Percentiles rank a stretch among this genome's conserved stretches.
phyloP scores from a whole-genome alignment of 2,329 filamentous ascomycete genomes.

The Orbilia ellipsospora region DNA sequence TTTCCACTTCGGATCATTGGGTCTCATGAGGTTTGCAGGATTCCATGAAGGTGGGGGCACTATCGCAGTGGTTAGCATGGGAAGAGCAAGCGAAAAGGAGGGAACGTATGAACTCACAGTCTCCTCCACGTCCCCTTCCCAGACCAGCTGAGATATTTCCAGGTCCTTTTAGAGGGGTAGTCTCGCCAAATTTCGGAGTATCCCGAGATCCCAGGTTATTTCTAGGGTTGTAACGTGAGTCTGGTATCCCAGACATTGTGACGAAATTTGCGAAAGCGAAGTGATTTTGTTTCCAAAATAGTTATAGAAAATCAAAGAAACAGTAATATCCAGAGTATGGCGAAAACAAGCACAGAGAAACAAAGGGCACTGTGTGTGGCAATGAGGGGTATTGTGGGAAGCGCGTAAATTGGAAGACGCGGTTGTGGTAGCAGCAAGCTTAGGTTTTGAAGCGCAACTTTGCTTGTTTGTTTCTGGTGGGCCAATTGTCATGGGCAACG shows the following conservation, averaged over 20 bases:
- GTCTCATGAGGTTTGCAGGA: constrained; percentile 16
- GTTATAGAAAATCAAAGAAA: no score
- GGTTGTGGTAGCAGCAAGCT: constrained; percentile 12
- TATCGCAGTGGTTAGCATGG: background rate
- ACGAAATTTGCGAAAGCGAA: background rate
- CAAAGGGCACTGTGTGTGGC: background rate
- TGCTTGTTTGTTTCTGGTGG: constrained; percentile 21
- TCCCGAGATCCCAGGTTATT: constrained; percentile 47
- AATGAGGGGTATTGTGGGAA: background rate
- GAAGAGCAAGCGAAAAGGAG: no score
- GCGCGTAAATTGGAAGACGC: constrained; percentile 25
- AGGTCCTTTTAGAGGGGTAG: constrained; percentile 50
- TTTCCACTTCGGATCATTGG: constrained; percentile 34
- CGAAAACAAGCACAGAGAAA: background rate
- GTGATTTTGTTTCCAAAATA: background rate
- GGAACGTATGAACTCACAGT: constrained; percentile 11
- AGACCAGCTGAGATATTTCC: constrained; percentile 30
- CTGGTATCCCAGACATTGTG: constrained; percentile 49
- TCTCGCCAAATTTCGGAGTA: constrained; percentile 52
- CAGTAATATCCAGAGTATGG: background rate
- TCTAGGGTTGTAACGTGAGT: constrained; percentile 36
- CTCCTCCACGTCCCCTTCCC: constrained; percentile 45
- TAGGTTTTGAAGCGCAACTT: constrained; percentile 1
- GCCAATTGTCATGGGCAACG: constrained; percentile 53
- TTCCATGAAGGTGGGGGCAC: constrained; percentile 21